These are phyloP conservation scores for Taiwanofungus camphoratus DNA, from an alignment of 1,284 basidiomycete genomes.

Conservation along the genomic window DNA sequence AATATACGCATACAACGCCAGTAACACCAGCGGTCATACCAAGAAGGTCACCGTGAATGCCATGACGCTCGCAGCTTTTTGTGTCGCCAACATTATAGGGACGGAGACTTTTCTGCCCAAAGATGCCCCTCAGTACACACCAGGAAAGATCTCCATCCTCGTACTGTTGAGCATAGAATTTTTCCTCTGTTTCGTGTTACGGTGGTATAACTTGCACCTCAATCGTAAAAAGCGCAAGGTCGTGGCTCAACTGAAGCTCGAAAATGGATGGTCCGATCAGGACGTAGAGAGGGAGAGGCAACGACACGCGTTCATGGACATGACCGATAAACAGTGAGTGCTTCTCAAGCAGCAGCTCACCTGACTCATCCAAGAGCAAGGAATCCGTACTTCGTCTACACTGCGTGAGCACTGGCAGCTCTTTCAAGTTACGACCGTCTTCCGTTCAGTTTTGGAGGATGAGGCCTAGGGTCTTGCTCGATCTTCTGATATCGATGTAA, in stretches of 20 bases:
- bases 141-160: slow-evolving; percentile 55
- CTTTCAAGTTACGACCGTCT: no score
- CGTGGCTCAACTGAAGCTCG: slow-evolving; percentile 40
- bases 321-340: slow-evolving; percentile 44
- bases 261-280: slow-evolving; percentile 49
- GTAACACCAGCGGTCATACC: slow-evolving; percentile 61
- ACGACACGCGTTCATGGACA: slow-evolving; percentile 54
- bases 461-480: no score
- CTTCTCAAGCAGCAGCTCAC: not conserved
- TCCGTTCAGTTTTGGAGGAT: no score
- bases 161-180: slow-evolving; percentile 46
- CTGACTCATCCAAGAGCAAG: slow-evolving; percentile 10
- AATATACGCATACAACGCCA: slow-evolving; percentile 63
- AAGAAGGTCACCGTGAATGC: no score
- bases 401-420: no score
- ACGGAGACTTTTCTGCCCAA: slow-evolving; percentile 54
- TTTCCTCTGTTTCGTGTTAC: slow-evolving; percentile 40
- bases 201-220: slow-evolving; percentile 46
- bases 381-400: slow-evolving; percentile 43
- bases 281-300: slow-evolving; percentile 53
- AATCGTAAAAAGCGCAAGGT: slow-evolving; percentile 41
- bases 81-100: slow-evolving; percentile 49
- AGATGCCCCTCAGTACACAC: slow-evolving; percentile 54
- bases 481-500: no score
- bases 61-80: slow-evolving; percentile 49